phyloP scores from a whole-genome alignment of 2,329 filamentous ascomycete species.

The Cryphonectria radicalis region DNA sequence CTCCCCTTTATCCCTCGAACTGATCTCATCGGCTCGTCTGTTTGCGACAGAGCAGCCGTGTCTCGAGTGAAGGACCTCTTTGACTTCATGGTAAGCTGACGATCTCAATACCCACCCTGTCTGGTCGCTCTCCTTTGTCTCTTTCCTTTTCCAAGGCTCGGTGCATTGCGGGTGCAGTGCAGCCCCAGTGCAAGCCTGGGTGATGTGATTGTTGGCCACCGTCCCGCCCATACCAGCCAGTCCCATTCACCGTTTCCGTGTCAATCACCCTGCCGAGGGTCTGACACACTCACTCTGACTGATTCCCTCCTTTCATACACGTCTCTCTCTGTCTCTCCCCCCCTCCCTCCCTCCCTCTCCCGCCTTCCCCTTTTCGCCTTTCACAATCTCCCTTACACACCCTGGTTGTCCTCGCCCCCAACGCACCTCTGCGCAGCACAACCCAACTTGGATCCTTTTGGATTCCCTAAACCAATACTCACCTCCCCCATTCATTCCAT shows the following conservation, averaged over 20 bases:
- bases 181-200: neutral
- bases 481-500: constrained; percentile 28
- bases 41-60: constrained; percentile 17
- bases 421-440: constrained; percentile 28
- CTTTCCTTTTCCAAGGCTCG: constrained; percentile 1
- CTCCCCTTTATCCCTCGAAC: neutral
- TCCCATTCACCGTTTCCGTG: constrained; percentile 20
- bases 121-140: neutral
- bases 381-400: constrained; percentile 37
- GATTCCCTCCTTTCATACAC: constrained; percentile 3
- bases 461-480: constrained; percentile 29
- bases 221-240: constrained; percentile 11
- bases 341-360: constrained; percentile 5
- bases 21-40: neutral
- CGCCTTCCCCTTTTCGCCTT: constrained; percentile 29
- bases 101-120: constrained; percentile 4
- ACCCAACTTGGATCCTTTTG: too few relatives aligned
- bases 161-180: neutral
- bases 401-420: constrained; percentile 31
- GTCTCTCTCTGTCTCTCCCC: neutral
- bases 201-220: constrained; percentile 9
- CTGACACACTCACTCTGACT: constrained; percentile 1
- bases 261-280: neutral
- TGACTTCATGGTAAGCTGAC: constrained; percentile 15
- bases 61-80: constrained; percentile 12